Evolutionary conservation across 2,329 filamentous ascomycete genomes (phyloP).

Genomic region (Akanthomyces lecanii): DNA sequence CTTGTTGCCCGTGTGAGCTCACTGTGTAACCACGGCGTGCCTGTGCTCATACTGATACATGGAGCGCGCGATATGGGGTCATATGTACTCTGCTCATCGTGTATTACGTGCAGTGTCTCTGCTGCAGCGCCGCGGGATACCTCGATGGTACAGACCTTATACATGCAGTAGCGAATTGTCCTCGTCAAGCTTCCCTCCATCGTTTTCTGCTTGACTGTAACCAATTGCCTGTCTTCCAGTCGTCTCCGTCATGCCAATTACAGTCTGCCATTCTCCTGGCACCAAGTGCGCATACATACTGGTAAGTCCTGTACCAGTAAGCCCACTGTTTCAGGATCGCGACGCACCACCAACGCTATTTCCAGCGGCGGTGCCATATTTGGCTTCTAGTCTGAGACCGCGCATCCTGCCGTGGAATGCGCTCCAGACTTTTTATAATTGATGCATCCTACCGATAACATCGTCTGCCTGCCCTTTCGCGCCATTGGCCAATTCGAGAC

Average conservation of each 20-base stretch:
- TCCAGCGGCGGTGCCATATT: neutral
- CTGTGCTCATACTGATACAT: neutral
- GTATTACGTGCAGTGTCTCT: constrained; percentile 9
- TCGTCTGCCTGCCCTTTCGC: neutral
- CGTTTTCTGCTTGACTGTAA: neutral
- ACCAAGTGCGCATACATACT: neutral
- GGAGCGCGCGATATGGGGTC: neutral
- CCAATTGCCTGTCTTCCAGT: no score
- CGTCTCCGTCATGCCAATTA: neutral
- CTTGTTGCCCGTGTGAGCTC: neutral
- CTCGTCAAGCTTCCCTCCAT: neutral
- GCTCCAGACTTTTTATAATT: neutral
- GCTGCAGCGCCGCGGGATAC: neutral
- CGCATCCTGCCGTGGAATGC: constrained; percentile 3
- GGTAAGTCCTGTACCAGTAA: neutral
- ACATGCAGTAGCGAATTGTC: neutral
- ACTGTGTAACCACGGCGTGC: neutral
- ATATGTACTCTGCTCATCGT: neutral
- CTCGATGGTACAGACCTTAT: neutral
- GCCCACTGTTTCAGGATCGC: constrained; percentile 16
- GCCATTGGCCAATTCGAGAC: constrained; percentile 10
- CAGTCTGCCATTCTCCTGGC: neutral
- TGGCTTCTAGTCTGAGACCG: neutral
- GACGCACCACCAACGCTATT: neutral
- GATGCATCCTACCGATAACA: neutral